Base-by-base conservation (phyloP, 352 stramenopile genomes). In the Lagenidium giganteum region DNA sequence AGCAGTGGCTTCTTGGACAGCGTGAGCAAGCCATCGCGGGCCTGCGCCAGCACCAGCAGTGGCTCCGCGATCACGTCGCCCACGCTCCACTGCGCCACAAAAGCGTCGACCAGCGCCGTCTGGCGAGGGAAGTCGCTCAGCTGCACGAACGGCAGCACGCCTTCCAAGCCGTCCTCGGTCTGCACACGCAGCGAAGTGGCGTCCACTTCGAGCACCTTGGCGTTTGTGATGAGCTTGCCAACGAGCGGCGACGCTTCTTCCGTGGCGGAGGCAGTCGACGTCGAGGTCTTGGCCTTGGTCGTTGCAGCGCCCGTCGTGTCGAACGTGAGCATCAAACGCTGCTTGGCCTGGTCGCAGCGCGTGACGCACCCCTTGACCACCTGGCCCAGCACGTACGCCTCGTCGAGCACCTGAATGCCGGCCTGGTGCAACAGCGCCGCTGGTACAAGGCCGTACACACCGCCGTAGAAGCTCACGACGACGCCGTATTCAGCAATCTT, bases 381-480 rank as follows among this genome's bases (percentile, higher is more conserved):
- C 54, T 95, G 83, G 8, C 80, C 80, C 4, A 80, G 22, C 24
- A 66, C 61, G 50, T 93, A 95, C 28, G 74, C 78, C 27, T 92
- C 66, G 25, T 79, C 63, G 17, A 91, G 55, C 42, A 87, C 77
- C 7, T 74, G 52, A 28, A 95, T 79, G 13, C 83, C 83, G 14
- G 82, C 77, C 24, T 82, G 54, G 16, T 63, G 61, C 20, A 98
- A 57, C 42, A 86, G 76, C 34, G 66, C 70, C 3, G 83, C 82
- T 0, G 78, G 83, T 5, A 97, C 84, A 24, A 92, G 56, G 17
- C 93, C 93, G 53, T 96, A 92, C 26, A 97, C 85, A 37, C 87
- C 85, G 50, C 95, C 90, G 70, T 92, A 97, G 58, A 98, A 98
- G 20, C 74, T 96, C 16, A 98, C 84, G 41, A 87, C 87, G 14